phyloP scores from a whole-genome alignment of 73 alveolate genomes.

The Tetrahymena borealis region DNA sequence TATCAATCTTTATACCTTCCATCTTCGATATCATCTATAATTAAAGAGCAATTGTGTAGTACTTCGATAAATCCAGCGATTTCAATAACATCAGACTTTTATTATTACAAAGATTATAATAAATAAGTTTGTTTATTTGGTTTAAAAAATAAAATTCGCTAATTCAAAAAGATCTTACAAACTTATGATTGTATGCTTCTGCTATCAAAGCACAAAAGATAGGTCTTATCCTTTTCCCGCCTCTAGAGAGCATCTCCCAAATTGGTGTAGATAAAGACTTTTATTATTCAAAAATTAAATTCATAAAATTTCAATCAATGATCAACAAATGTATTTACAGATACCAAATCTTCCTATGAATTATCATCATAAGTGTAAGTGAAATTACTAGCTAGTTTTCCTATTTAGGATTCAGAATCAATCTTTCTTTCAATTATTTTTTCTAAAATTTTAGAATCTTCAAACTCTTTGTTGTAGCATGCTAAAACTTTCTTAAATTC shows the following conservation, averaged over 20 bases:
- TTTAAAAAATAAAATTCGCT: background rate
- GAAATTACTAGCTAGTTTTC: background rate
- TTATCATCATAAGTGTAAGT: background rate
- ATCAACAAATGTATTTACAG: background rate
- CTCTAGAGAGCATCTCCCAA: slow-evolving; percentile 68
- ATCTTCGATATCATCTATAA: slow-evolving; percentile 88
- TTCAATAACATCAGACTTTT: slow-evolving; percentile 8
- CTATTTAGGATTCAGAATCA: background rate
- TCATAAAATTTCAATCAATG: background rate
- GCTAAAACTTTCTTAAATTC: background rate
- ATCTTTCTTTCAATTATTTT: background rate
- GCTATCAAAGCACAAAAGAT: slow-evolving; percentile 44
- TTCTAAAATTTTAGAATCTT: background rate
- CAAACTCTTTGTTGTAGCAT: background rate
- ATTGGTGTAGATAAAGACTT: slow-evolving; percentile 38
- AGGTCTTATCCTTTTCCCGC: slow-evolving; percentile 88
- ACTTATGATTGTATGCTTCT: slow-evolving; percentile 7
- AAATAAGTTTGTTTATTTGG: background rate
- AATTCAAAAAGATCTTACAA: too few species aligned
- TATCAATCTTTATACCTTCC: slow-evolving; percentile 43
- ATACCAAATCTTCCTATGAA: background rate
- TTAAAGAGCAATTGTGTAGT: slow-evolving; percentile 76
- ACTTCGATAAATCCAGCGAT: slow-evolving; percentile 52
- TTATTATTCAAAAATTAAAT: background rate
- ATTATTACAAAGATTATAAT: background rate